Conservation (phyloP, 495 filamentous ascomycete species). For the Xanthoparmelia taractica region DNA sequence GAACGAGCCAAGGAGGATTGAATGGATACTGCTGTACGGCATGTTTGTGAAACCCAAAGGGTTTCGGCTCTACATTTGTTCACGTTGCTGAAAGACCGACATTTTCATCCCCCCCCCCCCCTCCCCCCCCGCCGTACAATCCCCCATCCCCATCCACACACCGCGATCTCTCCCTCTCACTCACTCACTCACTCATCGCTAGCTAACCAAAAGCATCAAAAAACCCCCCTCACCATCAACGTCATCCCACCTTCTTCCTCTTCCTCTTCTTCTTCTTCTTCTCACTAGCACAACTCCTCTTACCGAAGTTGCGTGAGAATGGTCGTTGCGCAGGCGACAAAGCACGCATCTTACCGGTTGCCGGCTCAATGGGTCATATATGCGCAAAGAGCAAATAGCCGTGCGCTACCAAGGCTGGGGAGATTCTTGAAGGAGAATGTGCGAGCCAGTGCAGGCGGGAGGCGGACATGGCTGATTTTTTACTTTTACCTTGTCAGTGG, state of each 20-base stretch:
- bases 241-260: constrained; percentile 36
- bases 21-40: no score
- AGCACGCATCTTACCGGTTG: constrained; percentile 21
- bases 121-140: no score
- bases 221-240: constrained; percentile 35
- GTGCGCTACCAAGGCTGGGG: constrained; percentile 22
- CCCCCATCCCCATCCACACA: no score
- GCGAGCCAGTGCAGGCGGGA: constrained; percentile 16
- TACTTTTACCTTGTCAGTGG: no score
- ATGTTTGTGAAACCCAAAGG: no score
- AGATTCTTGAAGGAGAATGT: constrained; percentile 27
- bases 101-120: no score
- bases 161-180: no score
- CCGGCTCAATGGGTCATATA: constrained; percentile 26
- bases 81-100: no score
- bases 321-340: not conserved
- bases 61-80: no score
- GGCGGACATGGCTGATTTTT: constrained; percentile 10
- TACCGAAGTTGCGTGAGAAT: constrained; percentile 23
- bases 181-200: not conserved
- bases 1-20: no score
- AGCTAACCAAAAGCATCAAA: constrained; percentile 29
- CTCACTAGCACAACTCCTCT: constrained; percentile 15
- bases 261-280: no score
- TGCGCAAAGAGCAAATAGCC: constrained; percentile 21